Evolutionary conservation across 495 filamentous ascomycete species (phyloP).

Genomic region (Penicillium antarcticum): DNA sequence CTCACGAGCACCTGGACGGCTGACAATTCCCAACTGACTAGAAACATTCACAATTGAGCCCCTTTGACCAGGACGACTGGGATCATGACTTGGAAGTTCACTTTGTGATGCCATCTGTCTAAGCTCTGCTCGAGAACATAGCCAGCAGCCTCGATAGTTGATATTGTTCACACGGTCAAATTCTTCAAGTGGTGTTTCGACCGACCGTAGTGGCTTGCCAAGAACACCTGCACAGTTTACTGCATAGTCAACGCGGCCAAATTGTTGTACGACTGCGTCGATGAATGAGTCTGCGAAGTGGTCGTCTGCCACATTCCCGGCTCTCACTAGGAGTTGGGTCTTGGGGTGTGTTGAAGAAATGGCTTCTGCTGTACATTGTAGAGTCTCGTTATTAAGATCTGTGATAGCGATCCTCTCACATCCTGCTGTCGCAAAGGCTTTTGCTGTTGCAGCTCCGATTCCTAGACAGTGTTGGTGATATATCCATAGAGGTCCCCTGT

Average conservation of each 20-base stretch:
- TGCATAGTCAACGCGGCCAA: conserved; percentile 49
- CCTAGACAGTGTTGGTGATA: conserved; percentile 27
- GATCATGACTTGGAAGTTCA: conserved; percentile 39
- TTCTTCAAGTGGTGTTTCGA: conserved; percentile 28
- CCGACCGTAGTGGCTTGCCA: conserved; percentile 33
- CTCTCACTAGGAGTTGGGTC: conserved; percentile 22
- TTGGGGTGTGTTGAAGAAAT: conserved; percentile 30
- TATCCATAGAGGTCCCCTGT: neutral
- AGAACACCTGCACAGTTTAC: conserved; percentile 51
- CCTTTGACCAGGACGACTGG: conserved; percentile 26
- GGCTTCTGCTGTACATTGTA: conserved; percentile 30
- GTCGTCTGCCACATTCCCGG: conserved; percentile 43
- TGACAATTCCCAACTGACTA: conserved; percentile 52
- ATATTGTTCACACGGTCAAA: conserved; percentile 50
- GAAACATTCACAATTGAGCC: conserved; percentile 53
- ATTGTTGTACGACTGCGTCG: conserved; percentile 21
- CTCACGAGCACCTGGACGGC: conserved; percentile 44
- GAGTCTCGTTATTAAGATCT: conserved; percentile 39
- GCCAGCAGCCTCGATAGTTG: conserved; percentile 52
- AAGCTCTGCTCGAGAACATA: conserved; percentile 46
- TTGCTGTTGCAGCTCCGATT: conserved; percentile 52
- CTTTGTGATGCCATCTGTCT: conserved; percentile 48
- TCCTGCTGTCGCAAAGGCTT: conserved; percentile 48
- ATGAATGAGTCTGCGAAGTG: conserved; percentile 40
- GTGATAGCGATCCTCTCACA: conserved; percentile 47